These are phyloP conservation scores for Spiromyces aspiralis DNA, from an alignment of 371 early-diverging fungal genomes.

Conservation along the genomic window DNA sequence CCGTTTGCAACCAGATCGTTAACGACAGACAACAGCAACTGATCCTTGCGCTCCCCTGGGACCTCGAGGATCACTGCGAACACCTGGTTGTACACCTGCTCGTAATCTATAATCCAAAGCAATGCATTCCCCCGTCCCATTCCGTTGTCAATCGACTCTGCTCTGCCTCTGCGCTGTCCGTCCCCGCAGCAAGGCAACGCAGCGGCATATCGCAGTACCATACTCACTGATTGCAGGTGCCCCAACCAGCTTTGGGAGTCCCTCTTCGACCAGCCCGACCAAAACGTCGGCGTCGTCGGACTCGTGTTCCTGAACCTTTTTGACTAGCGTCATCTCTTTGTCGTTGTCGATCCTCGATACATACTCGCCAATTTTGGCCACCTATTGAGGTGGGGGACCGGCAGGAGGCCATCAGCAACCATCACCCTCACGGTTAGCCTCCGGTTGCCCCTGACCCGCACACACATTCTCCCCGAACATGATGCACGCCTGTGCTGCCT, in stretches of 20 bases:
- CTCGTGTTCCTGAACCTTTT: neutral
- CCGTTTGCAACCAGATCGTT: conserved; percentile 4
- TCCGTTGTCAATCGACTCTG: too few species aligned
- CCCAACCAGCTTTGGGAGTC: neutral
- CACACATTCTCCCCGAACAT: too few species aligned
- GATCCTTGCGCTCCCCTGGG: conserved; percentile 1
- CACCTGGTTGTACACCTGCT: conserved; percentile 23
- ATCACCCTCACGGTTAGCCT: too few species aligned
- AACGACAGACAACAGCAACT: conserved; percentile 1
- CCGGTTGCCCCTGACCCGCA: too few species aligned
- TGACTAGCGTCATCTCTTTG: neutral
- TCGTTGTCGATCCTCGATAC: neutral
- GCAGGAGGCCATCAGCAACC: too few species aligned
- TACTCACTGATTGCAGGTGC: neutral
- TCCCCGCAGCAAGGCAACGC: too few species aligned
- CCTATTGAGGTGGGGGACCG: too few species aligned
- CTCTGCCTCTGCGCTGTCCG: too few species aligned
- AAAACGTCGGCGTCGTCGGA: neutral
- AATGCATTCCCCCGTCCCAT: too few species aligned
- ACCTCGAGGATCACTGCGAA: conserved; percentile 8
- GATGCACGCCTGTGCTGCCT: too few species aligned
- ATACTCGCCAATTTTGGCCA: neutral
- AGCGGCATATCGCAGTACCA: too few species aligned
- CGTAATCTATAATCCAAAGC: conserved; percentile 1
- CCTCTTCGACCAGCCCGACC: neutral